Base-by-base conservation (phyloP, 768 basidiomycete species). In the Hirschioporus abietinus region DNA sequence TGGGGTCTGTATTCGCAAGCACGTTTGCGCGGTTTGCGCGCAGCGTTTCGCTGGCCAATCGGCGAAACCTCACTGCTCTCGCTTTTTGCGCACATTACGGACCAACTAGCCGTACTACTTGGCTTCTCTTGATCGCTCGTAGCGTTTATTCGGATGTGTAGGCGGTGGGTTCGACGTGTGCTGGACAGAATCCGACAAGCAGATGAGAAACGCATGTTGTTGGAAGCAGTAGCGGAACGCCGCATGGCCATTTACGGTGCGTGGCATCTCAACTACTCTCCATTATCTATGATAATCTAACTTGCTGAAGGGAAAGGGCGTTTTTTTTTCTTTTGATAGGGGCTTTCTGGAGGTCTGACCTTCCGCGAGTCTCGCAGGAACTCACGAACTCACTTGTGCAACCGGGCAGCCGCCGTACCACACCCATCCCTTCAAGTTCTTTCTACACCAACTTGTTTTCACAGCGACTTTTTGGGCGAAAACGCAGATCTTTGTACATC, bases 41-140 rank as follows among this genome's bases (percentile, higher is more conserved):
- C 42, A 52, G 42, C 42, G 42, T 52, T 52, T 52, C 42, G 42
- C 42, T 52, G 42, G 42, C 42, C 42, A 52, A 52, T 52, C 42
- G 42, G 42, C 42, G 42, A 52, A 52, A 52, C 42, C 12, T 52
- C 42, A 12, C 4, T 20, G 12, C 12, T 10, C 12, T 52, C 20
- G 42, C 42, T 52, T 52, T 52, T 10, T 20, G 42, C 42, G 42
- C 12, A 20, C 42, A 52, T 12, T 12, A 20, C 42, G 20, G 42
- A 52, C 42, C 12, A 20, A 52, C 20, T 15, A 3, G 20, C 42
- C 42, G 20, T 10, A 52, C 12, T 12, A 12, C 12, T 15, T 52
- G 42, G 12, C 42, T 52, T 52, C 42, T 52, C 42, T 12, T 20
- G 42, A 15, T 1, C 12, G 20, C 42, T 52, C 42, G 12, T 15